Conservation (phyloP, 2,329 filamentous ascomycete genomes). For the Dothiorella sarmentorum region DNA sequence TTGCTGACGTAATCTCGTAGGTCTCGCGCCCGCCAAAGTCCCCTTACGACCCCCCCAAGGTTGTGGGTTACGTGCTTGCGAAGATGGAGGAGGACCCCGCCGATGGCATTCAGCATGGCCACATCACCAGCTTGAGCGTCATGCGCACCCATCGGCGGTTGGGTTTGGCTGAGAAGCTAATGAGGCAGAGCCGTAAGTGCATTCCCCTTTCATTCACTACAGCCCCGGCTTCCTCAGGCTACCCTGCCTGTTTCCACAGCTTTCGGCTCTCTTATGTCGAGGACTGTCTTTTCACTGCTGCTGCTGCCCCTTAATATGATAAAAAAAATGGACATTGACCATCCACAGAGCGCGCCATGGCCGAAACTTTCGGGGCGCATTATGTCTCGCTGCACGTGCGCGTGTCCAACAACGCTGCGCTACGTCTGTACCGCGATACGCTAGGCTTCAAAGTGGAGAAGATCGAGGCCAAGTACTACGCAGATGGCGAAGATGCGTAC, state of each 20-base stretch:
- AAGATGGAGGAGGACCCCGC: slow-evolving; percentile 99
- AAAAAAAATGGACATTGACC: too few relatives aligned
- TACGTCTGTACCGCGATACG: slow-evolving; percentile 89
- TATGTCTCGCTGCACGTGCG: slow-evolving; percentile 97
- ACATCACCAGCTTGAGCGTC: slow-evolving; percentile 92
- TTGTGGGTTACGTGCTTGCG: slow-evolving; percentile 97
- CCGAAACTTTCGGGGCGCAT: slow-evolving; percentile 83
- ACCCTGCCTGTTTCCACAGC: too few relatives aligned
- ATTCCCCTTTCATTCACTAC: too few relatives aligned
- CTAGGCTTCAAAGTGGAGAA: slow-evolving; percentile 86
- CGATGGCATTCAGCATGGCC: slow-evolving; percentile 87
- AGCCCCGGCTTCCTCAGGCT: too few relatives aligned
- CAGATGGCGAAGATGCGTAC: slow-evolving; percentile 93
- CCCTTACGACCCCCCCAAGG: slow-evolving; percentile 88
- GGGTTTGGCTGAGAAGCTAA: slow-evolving; percentile 93
- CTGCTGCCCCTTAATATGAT: too few relatives aligned
- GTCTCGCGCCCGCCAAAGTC: slow-evolving; percentile 71
- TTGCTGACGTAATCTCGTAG: slow-evolving; percentile 27
- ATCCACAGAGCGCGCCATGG: slow-evolving; percentile 98
- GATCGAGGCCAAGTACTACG: slow-evolving; percentile 87
- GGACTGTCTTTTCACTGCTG: too few relatives aligned
- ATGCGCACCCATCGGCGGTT: slow-evolving; percentile 92
- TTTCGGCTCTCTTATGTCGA: too few relatives aligned
- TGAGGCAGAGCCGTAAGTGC: slow-evolving; percentile 86
- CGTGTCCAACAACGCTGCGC: slow-evolving; percentile 84